Conservation (phyloP, 306 rosid species). For the Begonia peltatifolia region DNA sequence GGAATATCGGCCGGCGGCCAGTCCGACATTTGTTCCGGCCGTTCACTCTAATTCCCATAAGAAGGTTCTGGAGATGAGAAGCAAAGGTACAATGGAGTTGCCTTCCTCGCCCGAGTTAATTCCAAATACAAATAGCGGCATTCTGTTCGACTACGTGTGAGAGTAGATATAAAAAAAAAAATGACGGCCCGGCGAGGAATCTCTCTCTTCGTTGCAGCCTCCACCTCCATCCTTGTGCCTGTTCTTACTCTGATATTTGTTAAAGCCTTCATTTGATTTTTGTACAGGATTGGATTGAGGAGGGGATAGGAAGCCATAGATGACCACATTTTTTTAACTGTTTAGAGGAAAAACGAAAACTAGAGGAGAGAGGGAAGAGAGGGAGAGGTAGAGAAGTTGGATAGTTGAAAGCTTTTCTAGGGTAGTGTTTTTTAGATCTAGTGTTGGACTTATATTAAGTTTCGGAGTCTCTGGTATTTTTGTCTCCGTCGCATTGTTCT, state of each 20-base stretch:
- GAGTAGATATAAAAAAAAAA: neutral
- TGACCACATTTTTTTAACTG: constrained; percentile 48
- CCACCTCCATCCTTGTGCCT: constrained; percentile 29
- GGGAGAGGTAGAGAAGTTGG: constrained; percentile 17
- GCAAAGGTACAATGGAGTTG: constrained; percentile 22
- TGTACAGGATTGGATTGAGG: constrained; percentile 75
- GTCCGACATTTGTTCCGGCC: constrained; percentile 74
- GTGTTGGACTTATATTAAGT: constrained; percentile 6
- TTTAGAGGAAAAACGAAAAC: constrained; percentile 24
- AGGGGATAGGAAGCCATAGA: constrained; percentile 44
- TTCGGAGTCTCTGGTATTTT: constrained; percentile 24
- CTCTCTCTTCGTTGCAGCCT: constrained; percentile 10
- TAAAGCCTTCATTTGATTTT: constrained; percentile 53
- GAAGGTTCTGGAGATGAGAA: constrained; percentile 93
- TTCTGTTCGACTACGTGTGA: constrained; percentile 65
- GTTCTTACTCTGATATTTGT: constrained; percentile 35
- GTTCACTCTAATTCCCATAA: constrained; percentile 94
- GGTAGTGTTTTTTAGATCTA: constrained; percentile 4
- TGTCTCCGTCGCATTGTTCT: constrained; percentile 31
- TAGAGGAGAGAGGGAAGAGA: constrained; percentile 2
- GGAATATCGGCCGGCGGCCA: constrained; percentile 91
- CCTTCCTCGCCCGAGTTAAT: constrained; percentile 61
- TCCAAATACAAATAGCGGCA: constrained; percentile 63
- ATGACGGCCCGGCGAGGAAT: neutral
- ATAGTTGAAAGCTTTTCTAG: neutral